Evolutionary conservation across 768 basidiomycete genomes (phyloP).

Genomic region (Xerocomellus amylosporus): DNA sequence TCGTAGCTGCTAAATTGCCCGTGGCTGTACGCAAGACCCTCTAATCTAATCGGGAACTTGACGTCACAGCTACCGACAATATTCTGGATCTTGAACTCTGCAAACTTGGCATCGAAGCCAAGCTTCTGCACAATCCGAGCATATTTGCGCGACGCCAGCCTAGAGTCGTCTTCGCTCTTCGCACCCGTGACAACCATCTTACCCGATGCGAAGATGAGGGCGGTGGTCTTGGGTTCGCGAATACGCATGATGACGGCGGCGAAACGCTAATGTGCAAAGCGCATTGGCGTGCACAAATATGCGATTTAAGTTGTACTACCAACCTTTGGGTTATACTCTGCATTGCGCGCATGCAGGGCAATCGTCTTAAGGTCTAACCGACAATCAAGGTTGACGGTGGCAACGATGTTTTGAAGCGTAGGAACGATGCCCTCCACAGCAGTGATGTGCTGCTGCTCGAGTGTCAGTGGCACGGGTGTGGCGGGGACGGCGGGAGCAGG

Average conservation of each 20-base stretch:
- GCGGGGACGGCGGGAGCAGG: slow-evolving; percentile 53
- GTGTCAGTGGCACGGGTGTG: slow-evolving; percentile 71
- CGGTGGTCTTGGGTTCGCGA: slow-evolving; percentile 99
- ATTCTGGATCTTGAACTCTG: slow-evolving; percentile 99
- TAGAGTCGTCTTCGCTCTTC: slow-evolving; percentile 97
- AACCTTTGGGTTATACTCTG: slow-evolving; percentile 99
- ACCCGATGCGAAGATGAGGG: slow-evolving; percentile 97
- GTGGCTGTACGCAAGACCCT: slow-evolving; percentile 96
- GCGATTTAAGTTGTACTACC: slow-evolving; percentile 43
- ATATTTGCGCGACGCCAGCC: slow-evolving; percentile 96
- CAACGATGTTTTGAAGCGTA: slow-evolving; percentile 99
- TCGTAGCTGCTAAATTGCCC: slow-evolving; percentile 98
- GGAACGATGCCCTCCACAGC: slow-evolving; percentile 98
- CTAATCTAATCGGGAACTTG: slow-evolving; percentile 96
- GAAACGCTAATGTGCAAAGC: slow-evolving; percentile 87
- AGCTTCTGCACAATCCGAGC: slow-evolving; percentile 99
- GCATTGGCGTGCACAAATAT: slow-evolving; percentile 57
- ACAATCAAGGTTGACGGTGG: slow-evolving; percentile 97
- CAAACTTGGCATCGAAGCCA: slow-evolving; percentile 98
- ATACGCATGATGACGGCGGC: slow-evolving; percentile 99
- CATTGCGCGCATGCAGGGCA: slow-evolving; percentile 95
- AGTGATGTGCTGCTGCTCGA: slow-evolving; percentile 93
- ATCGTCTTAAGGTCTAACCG: slow-evolving; percentile 98
- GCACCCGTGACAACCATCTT: slow-evolving; percentile 99
- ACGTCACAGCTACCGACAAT: slow-evolving; percentile 98